These are phyloP conservation scores for Penicillium paxilli DNA, from an alignment of 495 filamentous ascomycete species.

Conservation along the genomic window DNA sequence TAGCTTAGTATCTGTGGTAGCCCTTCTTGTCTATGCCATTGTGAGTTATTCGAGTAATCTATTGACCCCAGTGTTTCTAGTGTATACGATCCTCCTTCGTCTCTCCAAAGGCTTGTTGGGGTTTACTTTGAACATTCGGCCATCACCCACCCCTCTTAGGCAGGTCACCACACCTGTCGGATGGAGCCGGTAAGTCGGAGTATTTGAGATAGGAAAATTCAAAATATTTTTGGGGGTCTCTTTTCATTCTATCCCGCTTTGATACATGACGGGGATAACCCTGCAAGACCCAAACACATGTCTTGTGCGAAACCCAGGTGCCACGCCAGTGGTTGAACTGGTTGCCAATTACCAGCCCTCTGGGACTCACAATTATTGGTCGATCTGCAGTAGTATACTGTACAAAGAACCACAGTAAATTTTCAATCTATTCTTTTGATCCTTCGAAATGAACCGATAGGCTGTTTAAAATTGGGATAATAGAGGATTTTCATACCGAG, in stretches of 20 bases:
- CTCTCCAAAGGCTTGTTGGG: not conserved
- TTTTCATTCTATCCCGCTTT: not conserved
- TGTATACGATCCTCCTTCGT: not conserved
- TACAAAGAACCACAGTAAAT: not conserved
- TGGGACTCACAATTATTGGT: slow-evolving; percentile 22
- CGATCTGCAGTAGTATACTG: slow-evolving; percentile 3
- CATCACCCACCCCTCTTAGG: not conserved
- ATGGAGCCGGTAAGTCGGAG: not conserved
- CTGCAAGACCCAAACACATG: slow-evolving; percentile 2
- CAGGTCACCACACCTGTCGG: not conserved
- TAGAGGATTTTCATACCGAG: too few relatives aligned
- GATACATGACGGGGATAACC: slow-evolving; percentile 5
- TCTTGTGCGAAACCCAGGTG: not conserved
- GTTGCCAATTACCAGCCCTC: slow-evolving; percentile 21
- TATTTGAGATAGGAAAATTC: not conserved
- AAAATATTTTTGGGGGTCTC: too few relatives aligned
- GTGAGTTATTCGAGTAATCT: not conserved
- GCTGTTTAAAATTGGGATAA: too few relatives aligned
- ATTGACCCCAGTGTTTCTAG: not conserved
- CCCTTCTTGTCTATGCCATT: not conserved
- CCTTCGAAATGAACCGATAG: too few relatives aligned
- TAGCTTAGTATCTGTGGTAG: slow-evolving; percentile 5
- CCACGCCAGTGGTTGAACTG: slow-evolving; percentile 19
- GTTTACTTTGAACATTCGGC: not conserved
- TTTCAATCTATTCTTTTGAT: not conserved